These are phyloP conservation scores for Ophiostoma piceae DNA, from an alignment of 2,329 filamentous ascomycete genomes.

Conservation along the genomic window DNA sequence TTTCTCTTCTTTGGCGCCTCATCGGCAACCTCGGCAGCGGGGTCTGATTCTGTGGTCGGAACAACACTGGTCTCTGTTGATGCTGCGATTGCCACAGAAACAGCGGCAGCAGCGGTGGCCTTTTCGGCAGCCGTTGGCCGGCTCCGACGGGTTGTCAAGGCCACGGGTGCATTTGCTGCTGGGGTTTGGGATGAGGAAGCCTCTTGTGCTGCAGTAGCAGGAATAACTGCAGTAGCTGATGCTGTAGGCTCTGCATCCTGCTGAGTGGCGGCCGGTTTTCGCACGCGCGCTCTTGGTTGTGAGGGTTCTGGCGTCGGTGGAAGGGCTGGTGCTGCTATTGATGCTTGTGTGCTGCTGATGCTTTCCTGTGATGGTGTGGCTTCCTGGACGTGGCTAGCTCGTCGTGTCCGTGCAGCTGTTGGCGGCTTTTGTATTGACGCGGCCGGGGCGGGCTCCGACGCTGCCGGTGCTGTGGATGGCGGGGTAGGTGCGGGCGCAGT, in stretches of 20 bases:
- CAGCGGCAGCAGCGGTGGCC: background rate
- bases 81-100: background rate
- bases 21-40: background rate
- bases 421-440: background rate
- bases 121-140: conserved; percentile 14
- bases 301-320: conserved; percentile 16
- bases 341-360: conserved; percentile 6
- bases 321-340: conserved; percentile 1
- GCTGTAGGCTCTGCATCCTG: background rate
- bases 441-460: background rate
- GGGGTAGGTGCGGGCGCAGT: background rate
- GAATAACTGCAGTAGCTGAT: background rate
- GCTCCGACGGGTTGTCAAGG: conserved; percentile 10
- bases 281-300: background rate
- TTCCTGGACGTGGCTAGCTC: conserved; percentile 3
- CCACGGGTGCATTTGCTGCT: background rate
- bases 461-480: conserved; percentile 11
- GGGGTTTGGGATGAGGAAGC: background rate
- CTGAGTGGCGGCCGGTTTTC: conserved; percentile 1
- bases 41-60: conserved; percentile 1
- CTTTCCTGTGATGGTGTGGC: background rate
- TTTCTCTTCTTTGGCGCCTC: conserved; percentile 20
- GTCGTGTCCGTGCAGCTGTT: background rate
- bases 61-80: background rate
- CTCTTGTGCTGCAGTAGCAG: background rate